Conservation (phyloP, 2,329 filamentous ascomycete genomes). For the Ophioceras dolichostomum region DNA sequence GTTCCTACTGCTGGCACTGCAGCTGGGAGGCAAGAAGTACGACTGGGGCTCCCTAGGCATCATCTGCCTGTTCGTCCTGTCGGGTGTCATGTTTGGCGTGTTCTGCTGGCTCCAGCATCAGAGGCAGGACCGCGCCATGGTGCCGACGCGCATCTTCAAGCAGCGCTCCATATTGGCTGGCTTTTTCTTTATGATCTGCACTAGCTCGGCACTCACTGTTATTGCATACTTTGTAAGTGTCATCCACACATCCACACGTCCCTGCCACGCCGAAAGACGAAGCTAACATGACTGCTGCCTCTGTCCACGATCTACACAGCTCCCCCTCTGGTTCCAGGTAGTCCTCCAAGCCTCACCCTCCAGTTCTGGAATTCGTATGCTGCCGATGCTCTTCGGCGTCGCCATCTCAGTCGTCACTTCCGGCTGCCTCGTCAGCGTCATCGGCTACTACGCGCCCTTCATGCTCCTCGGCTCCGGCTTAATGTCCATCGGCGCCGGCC, state of each 20-base stretch:
- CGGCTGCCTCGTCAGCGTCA: constrained; percentile 21
- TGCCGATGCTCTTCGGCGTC: constrained; percentile 27
- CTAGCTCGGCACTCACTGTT: constrained; percentile 14
- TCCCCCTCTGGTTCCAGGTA: constrained; percentile 39
- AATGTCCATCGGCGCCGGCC: constrained; percentile 25
- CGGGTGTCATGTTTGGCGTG: constrained; percentile 9
- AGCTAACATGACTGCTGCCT: background rate
- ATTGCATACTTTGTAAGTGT: constrained; percentile 9
- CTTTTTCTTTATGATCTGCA: constrained; percentile 18
- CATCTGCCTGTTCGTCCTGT: constrained; percentile 21
- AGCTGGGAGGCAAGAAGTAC: constrained; percentile 31
- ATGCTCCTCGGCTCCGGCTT: constrained; percentile 24
- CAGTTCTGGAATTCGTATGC: constrained; percentile 26
- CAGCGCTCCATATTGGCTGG: constrained; percentile 25
- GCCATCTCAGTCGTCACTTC: constrained; percentile 26
- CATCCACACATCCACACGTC: background rate
- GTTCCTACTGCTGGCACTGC: constrained; percentile 32
- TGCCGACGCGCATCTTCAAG: constrained; percentile 26
- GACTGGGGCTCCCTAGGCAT: constrained; percentile 23
- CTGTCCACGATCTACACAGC: constrained; percentile 12
- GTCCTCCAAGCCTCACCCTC: constrained; percentile 26
- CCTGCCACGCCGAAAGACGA: background rate
- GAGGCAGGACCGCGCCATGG: constrained; percentile 16
- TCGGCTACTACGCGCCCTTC: constrained; percentile 32
- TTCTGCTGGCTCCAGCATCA: constrained; percentile 2